Percentiles rank a stretch among this genome's conserved stretches.
Evolutionary conservation across 805 yeast species (phyloP).

Genomic region (Metschnikowia koreensis): DNA sequence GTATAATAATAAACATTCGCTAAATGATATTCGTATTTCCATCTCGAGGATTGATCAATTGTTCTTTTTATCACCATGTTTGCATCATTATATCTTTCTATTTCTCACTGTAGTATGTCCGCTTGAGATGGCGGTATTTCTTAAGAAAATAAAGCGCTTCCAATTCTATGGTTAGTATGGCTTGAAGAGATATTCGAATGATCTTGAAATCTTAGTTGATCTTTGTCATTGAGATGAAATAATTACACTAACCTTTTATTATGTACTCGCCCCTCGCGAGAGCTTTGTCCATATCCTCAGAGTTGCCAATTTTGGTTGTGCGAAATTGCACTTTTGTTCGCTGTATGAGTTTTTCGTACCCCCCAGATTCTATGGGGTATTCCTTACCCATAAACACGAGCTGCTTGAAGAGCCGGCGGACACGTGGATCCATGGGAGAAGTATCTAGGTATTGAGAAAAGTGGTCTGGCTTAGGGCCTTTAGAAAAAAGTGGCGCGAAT

Average conservation of each 20-base stretch:
- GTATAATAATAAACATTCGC: not conserved
- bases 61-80: too few relatives aligned
- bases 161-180: slow-evolving; percentile 25
- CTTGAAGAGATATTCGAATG: too few relatives aligned
- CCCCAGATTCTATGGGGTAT: slow-evolving; percentile 33
- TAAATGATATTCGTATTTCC: not conserved
- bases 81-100: too few relatives aligned
- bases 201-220: too few relatives aligned
- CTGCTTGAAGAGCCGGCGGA: slow-evolving; percentile 20
- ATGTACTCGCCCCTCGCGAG: slow-evolving; percentile 30
- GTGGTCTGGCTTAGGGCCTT: not conserved
- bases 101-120: slow-evolving; percentile 27
- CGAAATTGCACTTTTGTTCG: slow-evolving; percentile 23
- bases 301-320: slow-evolving; percentile 13
- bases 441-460: not conserved
- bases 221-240: too few relatives aligned
- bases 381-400: slow-evolving; percentile 35
- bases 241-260: slow-evolving; percentile 26
- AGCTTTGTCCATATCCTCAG: slow-evolving; percentile 23
- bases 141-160: slow-evolving; percentile 33
- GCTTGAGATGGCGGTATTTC: slow-evolving; percentile 32
- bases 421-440: slow-evolving; percentile 13
- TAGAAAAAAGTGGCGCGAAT: not conserved
- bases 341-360: slow-evolving; percentile 24
- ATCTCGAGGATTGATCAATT: too few relatives aligned